Base-by-base conservation (phyloP, 2,329 filamentous ascomycete genomes). In the Neofusicoccum umdonicola region DNA sequence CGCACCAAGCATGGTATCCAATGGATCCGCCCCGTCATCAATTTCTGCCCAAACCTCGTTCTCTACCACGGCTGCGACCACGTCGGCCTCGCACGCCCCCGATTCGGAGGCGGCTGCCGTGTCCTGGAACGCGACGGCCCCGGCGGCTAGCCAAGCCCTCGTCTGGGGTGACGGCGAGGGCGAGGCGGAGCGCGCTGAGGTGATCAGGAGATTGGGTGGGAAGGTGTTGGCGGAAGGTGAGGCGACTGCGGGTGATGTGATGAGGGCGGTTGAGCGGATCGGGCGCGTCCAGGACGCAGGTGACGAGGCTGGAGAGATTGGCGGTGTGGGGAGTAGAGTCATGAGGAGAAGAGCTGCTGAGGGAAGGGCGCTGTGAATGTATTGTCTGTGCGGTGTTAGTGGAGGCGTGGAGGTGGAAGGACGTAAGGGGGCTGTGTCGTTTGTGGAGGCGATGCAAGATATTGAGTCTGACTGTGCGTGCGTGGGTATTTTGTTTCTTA, bases 151-250 rank as follows among this genome's bases (percentile, higher is more conserved):
- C 41, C 77, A 79, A 64, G 71, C 73, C 42, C 62, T 79, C 34
- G 52, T 66, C 31, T 79, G 76, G 73, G 77, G 78, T 57, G 74
- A 74, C n/a, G 72, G 72, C 3, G 75, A 72, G 8, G 72, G 70
- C 41, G 71, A 73, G 60, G 74, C 71, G 50, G 73, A 73, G 52
- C 69, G 76, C 41, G 74, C 74, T 62, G 67, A 70, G 62, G 73
- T 79, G 71, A 78, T 79, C 61, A 68, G 67, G 42, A 71, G 71
- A 62, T 66, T 79, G 54, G 76, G 76, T 1, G 77, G 77, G 8
- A 74, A 69, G 34, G 68, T 78, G 7, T 69, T 72, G 27, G 72
- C 70, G 27, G 66, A 31, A 17, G 51, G 6, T 68, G 41, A 12
- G 31, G 11, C 69, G n/a, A 12, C 17, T 8, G 8, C 37, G 2